Conservation (phyloP, 495 filamentous ascomycete species). For the Neurospora tetrasperma region DNA sequence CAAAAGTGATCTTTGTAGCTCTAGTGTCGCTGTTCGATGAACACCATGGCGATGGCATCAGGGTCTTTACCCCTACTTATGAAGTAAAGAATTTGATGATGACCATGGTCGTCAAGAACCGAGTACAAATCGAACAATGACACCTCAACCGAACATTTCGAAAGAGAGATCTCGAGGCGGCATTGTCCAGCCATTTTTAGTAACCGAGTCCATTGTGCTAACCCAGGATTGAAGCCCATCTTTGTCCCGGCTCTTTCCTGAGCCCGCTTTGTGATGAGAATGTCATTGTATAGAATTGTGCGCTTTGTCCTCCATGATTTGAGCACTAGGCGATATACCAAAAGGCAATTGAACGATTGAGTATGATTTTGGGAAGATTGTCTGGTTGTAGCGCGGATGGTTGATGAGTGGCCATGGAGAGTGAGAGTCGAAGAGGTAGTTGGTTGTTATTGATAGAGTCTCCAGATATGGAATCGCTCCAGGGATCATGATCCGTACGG, state of each 20-base stretch:
- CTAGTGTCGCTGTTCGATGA: background rate
- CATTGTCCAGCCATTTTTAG: background rate
- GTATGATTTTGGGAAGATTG: background rate
- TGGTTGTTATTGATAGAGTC: background rate
- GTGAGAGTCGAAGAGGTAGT: background rate
- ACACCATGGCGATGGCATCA: background rate
- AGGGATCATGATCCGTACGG: too few species aligned
- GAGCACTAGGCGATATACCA: background rate
- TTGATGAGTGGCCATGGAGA: background rate
- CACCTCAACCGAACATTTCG: background rate
- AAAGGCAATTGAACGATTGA: background rate
- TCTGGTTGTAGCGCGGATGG: background rate
- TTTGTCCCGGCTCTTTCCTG: background rate
- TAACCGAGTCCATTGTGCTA: background rate
- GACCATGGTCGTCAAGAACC: background rate
- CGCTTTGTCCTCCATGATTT: background rate
- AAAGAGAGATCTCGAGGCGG: background rate
- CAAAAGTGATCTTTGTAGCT: constrained; percentile 1
- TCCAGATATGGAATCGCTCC: too few species aligned
- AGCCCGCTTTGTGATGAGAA: background rate
- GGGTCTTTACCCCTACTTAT: background rate
- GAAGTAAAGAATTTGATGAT: background rate
- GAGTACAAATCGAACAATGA: background rate
- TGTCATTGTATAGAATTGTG: background rate
- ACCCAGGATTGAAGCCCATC: background rate